Evolutionary conservation across 1,284 basidiomycete genomes (phyloP), one percentile per base, ranked within the genome.

Genomic region (Fomitopsis betulina): DNA sequence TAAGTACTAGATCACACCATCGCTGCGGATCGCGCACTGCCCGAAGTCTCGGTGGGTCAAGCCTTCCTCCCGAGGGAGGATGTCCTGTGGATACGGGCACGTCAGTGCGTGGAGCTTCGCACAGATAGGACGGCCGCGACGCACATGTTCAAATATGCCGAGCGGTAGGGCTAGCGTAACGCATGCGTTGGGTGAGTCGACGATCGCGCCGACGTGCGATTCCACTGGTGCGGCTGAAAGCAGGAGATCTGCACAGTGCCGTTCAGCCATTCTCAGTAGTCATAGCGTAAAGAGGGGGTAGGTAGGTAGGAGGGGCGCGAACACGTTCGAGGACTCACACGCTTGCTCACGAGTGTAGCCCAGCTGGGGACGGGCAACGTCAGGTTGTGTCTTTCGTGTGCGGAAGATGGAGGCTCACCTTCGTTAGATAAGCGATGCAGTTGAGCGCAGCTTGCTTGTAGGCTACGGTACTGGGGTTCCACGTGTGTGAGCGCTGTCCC

Each of bases 381-480:
- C 27, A 35, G 54, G 52, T 58, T 5, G 58, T 56, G 33, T 49
- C n/a, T 13, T 9, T 17, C 47, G 35, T 62, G 42, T 15, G 43
- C 30, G 21, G 4, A 17, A 33, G 35, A 21, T 27, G 39, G 25
- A 30, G 4, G 51, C 64, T 21, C 57, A 84, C 86, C 78, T 92
- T 91, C 76, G 84, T 76, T 42, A 93, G 74, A 69, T 93, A 93
- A 2, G 81, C 79, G 61, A 93, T 92, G 6, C 86, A 81, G 62
- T 90, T 90, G 55, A 89, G 73, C 0, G 89, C 87, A 6, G 91
- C 91, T 68, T 90, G 87, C 68, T 91, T 90, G 70, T 89, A 91
- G 3, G 89, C 88, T 7, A 89, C 86, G 17, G 87, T 85, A 0
- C 85, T 87, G 53, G 5, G 13, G n/a, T 5, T 13, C 17, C 45